These are phyloP conservation scores for Cyclotella atomus DNA, from an alignment of 108 stramenopile genomes.

Conservation along the genomic window DNA sequence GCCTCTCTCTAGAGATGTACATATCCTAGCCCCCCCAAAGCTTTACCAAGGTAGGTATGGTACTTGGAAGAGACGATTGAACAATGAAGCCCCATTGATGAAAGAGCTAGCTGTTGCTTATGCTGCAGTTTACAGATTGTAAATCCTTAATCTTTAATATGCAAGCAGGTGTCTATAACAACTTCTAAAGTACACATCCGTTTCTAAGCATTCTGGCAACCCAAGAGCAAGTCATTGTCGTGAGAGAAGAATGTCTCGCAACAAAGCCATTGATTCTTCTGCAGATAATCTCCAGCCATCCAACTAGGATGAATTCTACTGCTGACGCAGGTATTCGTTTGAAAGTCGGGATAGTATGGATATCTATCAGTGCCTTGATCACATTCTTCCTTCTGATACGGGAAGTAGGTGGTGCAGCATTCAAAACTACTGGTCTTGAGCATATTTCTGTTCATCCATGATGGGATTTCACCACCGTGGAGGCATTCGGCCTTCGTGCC, in stretches of 20 bases:
- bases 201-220: neutral
- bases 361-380: neutral
- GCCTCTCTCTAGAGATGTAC: too few species aligned
- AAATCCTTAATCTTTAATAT: too few species aligned
- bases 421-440: slow-evolving; percentile 6
- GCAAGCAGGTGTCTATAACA: neutral
- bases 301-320: slow-evolving; percentile 2
- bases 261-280: slow-evolving; percentile 18
- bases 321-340: neutral
- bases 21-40: too few species aligned
- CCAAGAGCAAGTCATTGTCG: slow-evolving; percentile 10
- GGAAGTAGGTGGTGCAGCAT: slow-evolving; percentile 14
- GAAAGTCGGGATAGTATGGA: slow-evolving; percentile 17
- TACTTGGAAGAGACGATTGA: too few species aligned
- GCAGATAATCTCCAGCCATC: slow-evolving; percentile 19
- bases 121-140: too few species aligned
- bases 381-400: slow-evolving; percentile 5
- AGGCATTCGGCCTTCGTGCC: neutral
- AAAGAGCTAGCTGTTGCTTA: too few species aligned
- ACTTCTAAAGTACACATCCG: neutral
- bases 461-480: neutral
- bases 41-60: too few species aligned
- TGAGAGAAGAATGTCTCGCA: slow-evolving; percentile 12
- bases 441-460: slow-evolving; percentile 2
- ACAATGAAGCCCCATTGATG: too few species aligned